Conservation (phyloP, 352 stramenopile species). For the Pythium pyrilobum region DNA sequence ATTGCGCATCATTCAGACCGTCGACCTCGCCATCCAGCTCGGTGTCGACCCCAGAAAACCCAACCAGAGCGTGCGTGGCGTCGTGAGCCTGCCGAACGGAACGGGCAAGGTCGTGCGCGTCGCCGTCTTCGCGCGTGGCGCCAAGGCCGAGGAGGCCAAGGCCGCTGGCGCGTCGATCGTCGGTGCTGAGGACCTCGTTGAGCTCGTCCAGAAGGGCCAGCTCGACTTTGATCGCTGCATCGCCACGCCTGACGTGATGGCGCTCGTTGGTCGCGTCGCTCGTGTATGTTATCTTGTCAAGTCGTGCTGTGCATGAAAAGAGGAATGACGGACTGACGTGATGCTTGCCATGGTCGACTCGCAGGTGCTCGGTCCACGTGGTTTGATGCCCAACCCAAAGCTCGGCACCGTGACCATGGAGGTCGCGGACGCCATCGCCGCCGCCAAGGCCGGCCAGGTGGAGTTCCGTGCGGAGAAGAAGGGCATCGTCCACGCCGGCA, state of each 20-base stretch:
- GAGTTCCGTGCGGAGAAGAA: conserved; percentile 91
- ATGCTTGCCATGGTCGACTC: not conserved
- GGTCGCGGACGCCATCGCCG: conserved; percentile 76
- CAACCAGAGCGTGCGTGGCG: conserved; percentile 84
- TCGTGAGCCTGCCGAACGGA: conserved; percentile 82
- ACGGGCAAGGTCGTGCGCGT: conserved; percentile 87
- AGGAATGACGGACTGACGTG: not conserved
- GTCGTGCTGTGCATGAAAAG: not conserved
- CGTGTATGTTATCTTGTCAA: conserved; percentile 33
- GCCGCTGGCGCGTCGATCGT: conserved; percentile 87
- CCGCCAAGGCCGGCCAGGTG: conserved; percentile 77
- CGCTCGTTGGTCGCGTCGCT: conserved; percentile 90
- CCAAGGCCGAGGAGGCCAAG: conserved; percentile 86
- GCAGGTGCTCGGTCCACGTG: conserved; percentile 91
- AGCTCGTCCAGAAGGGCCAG: conserved; percentile 85
- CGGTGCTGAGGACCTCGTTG: conserved; percentile 88
- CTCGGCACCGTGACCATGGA: conserved; percentile 94
- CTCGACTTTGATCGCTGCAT: conserved; percentile 91
- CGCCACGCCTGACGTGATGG: conserved; percentile 91
- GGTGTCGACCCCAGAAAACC: conserved; percentile 84
- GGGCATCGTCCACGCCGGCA: conserved; percentile 83
- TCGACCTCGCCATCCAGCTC: conserved; percentile 81
- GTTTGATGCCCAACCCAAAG: conserved; percentile 98
- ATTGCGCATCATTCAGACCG: conserved; percentile 53
- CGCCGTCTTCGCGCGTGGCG: conserved; percentile 87